Evolutionary conservation across 148 eudicot species (phyloP).

Genomic region (Pharnaceum exiguum): DNA sequence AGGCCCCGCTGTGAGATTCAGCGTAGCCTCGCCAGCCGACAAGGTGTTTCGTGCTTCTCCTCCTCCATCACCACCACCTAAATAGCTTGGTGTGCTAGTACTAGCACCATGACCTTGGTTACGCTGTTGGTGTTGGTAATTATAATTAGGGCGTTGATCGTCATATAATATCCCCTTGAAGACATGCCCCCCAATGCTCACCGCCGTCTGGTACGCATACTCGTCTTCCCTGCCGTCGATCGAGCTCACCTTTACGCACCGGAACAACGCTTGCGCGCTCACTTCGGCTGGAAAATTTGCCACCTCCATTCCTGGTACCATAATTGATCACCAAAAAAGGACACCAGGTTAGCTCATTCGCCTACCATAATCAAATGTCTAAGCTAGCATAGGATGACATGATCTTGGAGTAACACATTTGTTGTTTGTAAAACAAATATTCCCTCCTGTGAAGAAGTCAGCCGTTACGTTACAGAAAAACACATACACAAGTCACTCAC

Average conservation of each 20-base stretch:
- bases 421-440: no score
- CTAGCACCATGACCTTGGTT: not conserved
- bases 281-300: conserved; percentile 68
- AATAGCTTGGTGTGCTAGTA: not conserved
- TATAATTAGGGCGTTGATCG: conserved; percentile 63
- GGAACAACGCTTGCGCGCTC: conserved; percentile 48
- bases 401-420: no score
- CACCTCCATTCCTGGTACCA: conserved; percentile 46
- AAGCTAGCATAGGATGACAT: no score
- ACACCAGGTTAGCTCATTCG: no score
- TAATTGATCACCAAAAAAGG: not conserved
- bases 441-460: not conserved
- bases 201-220: conserved; percentile 78
- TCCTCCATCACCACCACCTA: conserved; percentile 16
- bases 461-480: conserved; percentile 5
- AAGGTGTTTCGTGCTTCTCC: conserved; percentile 42
- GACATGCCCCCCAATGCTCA: conserved; percentile 71
- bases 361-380: no score
- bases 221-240: conserved; percentile 50
- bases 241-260: conserved; percentile 73
- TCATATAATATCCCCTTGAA: conserved; percentile 79
- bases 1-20: conserved; percentile 27
- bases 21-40: conserved; percentile 29
- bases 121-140: conserved; percentile 8
- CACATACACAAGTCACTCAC: conserved; percentile 8